Base-by-base conservation (phyloP, 768 basidiomycete genomes). In the Kondoa subrosea region DNA sequence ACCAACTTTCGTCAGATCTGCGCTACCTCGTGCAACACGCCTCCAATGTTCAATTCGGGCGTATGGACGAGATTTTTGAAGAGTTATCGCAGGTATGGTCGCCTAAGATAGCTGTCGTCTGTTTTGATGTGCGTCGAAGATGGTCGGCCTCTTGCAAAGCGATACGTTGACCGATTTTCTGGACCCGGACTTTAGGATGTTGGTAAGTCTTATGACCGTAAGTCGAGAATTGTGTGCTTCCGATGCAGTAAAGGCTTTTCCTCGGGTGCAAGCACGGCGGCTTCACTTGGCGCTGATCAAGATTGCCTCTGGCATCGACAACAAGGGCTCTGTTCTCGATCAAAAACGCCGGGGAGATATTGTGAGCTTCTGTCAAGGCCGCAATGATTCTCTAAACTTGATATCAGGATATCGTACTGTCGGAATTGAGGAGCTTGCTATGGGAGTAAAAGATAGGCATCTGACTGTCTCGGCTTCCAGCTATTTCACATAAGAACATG, bases 281-380 rank as follows among this genome's bases (percentile, higher is more conserved):
- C 71, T 80, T 0, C 74, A 76, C 15, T 68, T 73, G 12, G 76
- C 76, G 27, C 64, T 78, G 60, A 69, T 74, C 32, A 80, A 80
- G 71, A 70, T 79, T 1, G 30, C 70, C 25, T n/a, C n/a, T n/a
- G n/a, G n/a, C n/a, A n/a, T n/a, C n/a, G n/a, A n/a, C n/a, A n/a
- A n/a, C n/a, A n/a, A n/a, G n/a, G n/a, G n/a, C n/a, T n/a, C n/a
- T n/a, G n/a, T n/a, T n/a, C n/a, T n/a, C n/a, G n/a, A n/a, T n/a
- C n/a, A n/a, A n/a, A n/a, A n/a, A n/a, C n/a, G n/a, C n/a, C n/a
- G n/a, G n/a, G n/a, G n/a, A n/a, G n/a, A n/a, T n/a, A n/a, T n/a
- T n/a, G n/a, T n/a, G n/a, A n/a, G n/a, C n/a, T n/a, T n/a, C n/a
- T n/a, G n/a, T n/a, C n/a, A n/a, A n/a, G n/a, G n/a, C n/a, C n/a